Evolutionary conservation across 257 asterid species (phyloP), one percentile per base, ranked within the genome.

Genomic region (Nicotiana otophora): DNA sequence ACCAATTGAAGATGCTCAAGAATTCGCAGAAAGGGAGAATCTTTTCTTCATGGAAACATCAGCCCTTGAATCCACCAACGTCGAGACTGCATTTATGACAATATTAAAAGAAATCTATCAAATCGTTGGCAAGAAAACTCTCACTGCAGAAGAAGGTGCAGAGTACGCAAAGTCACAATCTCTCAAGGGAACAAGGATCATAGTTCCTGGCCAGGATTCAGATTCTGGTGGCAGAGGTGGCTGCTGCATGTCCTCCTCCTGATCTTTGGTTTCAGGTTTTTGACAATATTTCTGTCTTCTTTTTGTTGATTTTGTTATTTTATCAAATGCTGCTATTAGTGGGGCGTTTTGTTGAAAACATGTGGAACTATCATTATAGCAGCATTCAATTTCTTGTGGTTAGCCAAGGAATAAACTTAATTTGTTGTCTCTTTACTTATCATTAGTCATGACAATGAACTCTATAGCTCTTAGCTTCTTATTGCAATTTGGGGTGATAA

Each of bases 11-110:
- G 98, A 94, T 54, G 98, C 98, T 4, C 96, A 91, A 72, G 98
- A 92, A 86, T 94, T 94, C 54, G 98, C 97, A 1, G 98, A 94
- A 81, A 89, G 96, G 81, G 98, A 94, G 92, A 92, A 87, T 77
- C 84, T 94, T 1, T 94, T 87, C 88, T 94, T 92, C 82, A 94
- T 94, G 98, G 98, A 94, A 88, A 94, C 98, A 16, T 94, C 98
- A 5, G 97, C 98, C 0, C 94, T 94, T 1, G 92, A 92, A 88
- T 88, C 97, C 65, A 94, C 93, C 20, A 94, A 94, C 46, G 97
- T 94, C 5, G 97, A 92, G 48, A 84, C 89, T 36, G 97, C 98
- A 5, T 94, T 92, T 81, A 88, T 89, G 90, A 89, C 85, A 4
- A 87, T 91, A 8, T 81, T 94, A 78, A 88, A 90, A 0, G 89